Evolutionary conservation across 805 yeast genomes (phyloP).

Genomic region (Tetrapisispora nanseiensis): DNA sequence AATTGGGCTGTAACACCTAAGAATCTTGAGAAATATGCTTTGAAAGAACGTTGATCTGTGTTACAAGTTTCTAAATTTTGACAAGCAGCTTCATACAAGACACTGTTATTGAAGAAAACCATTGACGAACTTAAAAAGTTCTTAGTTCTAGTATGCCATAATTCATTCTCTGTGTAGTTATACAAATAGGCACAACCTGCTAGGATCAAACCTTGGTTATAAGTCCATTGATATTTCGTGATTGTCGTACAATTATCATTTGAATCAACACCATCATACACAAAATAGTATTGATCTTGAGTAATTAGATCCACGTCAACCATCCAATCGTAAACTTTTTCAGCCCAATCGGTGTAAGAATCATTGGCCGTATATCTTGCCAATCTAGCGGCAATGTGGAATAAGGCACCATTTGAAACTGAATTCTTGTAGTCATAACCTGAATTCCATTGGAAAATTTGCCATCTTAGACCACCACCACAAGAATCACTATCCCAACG

Average conservation of each 20-base stretch:
- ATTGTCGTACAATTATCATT: constrained; percentile 52
- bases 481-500: constrained; percentile 77
- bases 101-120: constrained; percentile 45
- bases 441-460: constrained; percentile 85
- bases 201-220: constrained; percentile 72
- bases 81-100: constrained; percentile 80
- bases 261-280: constrained; percentile 61
- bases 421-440: constrained; percentile 92
- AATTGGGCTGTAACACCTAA: constrained; percentile 65
- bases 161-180: constrained; percentile 54
- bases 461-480: constrained; percentile 93
- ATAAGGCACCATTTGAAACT: constrained; percentile 82
- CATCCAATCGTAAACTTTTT: constrained; percentile 76
- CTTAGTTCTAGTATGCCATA: constrained; percentile 57
- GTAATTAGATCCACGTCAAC: constrained; percentile 39
- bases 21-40: constrained; percentile 70
- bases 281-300: constrained; percentile 27
- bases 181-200: constrained; percentile 76
- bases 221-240: constrained; percentile 66
- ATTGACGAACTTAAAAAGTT: constrained; percentile 44
- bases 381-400: constrained; percentile 78
- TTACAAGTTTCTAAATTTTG: constrained; percentile 57
- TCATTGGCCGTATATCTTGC: constrained; percentile 73
- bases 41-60: constrained; percentile 86
- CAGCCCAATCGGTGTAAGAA: constrained; percentile 67